phyloP scores from a whole-genome alignment of 2,329 filamentous ascomycete genomes.

The Nakataea oryzae region DNA sequence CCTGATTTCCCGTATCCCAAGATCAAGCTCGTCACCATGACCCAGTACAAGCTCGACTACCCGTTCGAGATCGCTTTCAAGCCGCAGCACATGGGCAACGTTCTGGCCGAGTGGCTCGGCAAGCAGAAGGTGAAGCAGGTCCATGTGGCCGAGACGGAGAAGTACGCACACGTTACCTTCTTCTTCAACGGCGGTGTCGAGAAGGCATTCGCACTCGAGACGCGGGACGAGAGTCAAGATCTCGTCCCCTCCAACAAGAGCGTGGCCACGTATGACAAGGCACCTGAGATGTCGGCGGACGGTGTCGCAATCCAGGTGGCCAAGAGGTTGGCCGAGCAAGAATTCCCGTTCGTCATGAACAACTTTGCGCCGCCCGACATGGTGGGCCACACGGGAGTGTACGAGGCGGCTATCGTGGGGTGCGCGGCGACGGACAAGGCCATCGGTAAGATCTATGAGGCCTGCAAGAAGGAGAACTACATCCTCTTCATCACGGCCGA shows the following conservation, averaged over 20 bases:
- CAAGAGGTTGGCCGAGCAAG: constrained; percentile 75
- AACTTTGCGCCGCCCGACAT: constrained; percentile 99
- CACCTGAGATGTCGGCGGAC: constrained; percentile 92
- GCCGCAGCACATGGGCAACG: constrained; percentile 92
- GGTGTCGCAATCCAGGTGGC: constrained; percentile 80
- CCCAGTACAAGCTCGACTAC: constrained; percentile 92
- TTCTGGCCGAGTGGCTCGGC: constrained; percentile 92
- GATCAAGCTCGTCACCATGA: constrained; percentile 92
- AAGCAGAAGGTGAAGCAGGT: constrained; percentile 88
- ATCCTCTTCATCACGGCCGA: constrained; percentile 92
- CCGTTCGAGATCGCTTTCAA: constrained; percentile 87
- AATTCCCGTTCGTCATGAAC: constrained; percentile 98
- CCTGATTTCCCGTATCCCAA: constrained; percentile 93
- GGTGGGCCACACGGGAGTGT: constrained; percentile 97
- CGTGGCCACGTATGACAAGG: constrained; percentile 88
- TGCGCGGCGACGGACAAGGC: constrained; percentile 83
- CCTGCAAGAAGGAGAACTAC: constrained; percentile 88
- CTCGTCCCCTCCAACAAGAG: constrained; percentile 78
- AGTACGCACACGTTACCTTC: constrained; percentile 99
- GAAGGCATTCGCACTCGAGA: constrained; percentile 87
- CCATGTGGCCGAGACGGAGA: constrained; percentile 96
- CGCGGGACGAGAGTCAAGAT: constrained; percentile 70
- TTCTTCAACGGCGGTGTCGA: constrained; percentile 99
- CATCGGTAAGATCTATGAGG: constrained; percentile 85
- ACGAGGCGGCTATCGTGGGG: constrained; percentile 83